Evolutionary conservation across 495 filamentous ascomycete species (phyloP).

Genomic region (Sabuloglossum arenarium): DNA sequence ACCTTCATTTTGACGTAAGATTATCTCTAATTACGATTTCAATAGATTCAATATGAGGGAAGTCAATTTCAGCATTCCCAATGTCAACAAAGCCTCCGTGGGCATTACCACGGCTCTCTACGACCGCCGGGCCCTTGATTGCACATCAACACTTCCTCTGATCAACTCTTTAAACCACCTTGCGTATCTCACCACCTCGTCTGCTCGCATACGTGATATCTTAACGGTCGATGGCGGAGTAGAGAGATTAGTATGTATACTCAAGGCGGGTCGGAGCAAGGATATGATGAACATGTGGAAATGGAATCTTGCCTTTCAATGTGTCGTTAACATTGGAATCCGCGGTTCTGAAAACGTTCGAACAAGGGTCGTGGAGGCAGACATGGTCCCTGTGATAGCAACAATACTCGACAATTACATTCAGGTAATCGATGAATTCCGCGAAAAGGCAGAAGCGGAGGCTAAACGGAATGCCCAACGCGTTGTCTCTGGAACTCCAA

Average conservation of each 20-base stretch:
- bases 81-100: constrained; percentile 98
- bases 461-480: constrained; percentile 22
- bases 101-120: constrained; percentile 97
- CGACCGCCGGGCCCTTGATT: constrained; percentile 90
- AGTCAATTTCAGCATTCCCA: constrained; percentile 98
- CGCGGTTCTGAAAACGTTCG: constrained; percentile 83
- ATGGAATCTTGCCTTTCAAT: constrained; percentile 97
- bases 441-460: constrained; percentile 58
- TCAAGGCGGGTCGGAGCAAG: constrained; percentile 88
- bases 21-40: not conserved
- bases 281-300: constrained; percentile 99
- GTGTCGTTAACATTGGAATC: constrained; percentile 95
- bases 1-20: no score
- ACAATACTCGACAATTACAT: constrained; percentile 99
- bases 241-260: constrained; percentile 85
- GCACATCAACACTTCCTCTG: constrained; percentile 87
- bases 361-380: constrained; percentile 89
- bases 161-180: constrained; percentile 98
- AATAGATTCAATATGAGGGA: constrained; percentile 56
- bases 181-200: constrained; percentile 95
- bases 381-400: constrained; percentile 97
- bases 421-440: constrained; percentile 77
- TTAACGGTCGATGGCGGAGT: constrained; percentile 96
- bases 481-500: not conserved
- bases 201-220: constrained; percentile 90